phyloP scores from a whole-genome alignment of 1,284 basidiomycete species.

The Papiliotrema laurentii region DNA sequence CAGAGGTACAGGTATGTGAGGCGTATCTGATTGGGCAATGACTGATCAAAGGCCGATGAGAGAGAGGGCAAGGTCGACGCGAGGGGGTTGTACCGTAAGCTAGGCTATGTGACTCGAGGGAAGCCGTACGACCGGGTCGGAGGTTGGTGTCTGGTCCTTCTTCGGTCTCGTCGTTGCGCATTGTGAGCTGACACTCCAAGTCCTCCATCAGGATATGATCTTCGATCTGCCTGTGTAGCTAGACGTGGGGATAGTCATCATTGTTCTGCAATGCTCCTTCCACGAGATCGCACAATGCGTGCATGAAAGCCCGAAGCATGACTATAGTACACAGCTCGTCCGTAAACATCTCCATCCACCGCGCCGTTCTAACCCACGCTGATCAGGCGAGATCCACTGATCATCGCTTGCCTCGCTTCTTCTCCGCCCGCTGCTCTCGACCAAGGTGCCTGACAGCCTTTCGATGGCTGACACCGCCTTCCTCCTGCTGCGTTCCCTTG shows the following conservation, averaged over 20 bases:
- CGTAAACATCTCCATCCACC: too few relatives aligned
- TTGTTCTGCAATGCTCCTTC: too few relatives aligned
- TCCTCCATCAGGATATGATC: neutral
- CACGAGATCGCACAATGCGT: too few relatives aligned
- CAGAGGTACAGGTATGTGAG: neutral
- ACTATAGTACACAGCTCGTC: too few relatives aligned
- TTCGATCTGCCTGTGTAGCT: too few relatives aligned
- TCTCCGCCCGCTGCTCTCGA: slow-evolving; percentile 10
- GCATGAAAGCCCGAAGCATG: too few relatives aligned
- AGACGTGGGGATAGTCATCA: too few relatives aligned
- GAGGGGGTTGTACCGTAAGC: neutral
- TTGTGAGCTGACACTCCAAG: neutral
- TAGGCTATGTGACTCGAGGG: neutral
- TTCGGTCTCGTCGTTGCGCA: neutral
- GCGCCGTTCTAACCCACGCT: too few relatives aligned
- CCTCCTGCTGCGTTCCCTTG: slow-evolving; percentile 47
- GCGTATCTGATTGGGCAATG: neutral
- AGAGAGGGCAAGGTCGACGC: neutral
- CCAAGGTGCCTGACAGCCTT: slow-evolving; percentile 73
- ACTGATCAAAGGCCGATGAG: neutral
- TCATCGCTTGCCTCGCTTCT: neutral
- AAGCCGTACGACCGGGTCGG: neutral
- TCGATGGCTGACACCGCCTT: slow-evolving; percentile 64
- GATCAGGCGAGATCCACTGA: too few relatives aligned
- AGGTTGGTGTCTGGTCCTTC: neutral